Percentiles rank a stretch among this genome's conserved stretches.
Evolutionary conservation across 306 rosid species (phyloP).

Genomic region (Alnus rubra): DNA sequence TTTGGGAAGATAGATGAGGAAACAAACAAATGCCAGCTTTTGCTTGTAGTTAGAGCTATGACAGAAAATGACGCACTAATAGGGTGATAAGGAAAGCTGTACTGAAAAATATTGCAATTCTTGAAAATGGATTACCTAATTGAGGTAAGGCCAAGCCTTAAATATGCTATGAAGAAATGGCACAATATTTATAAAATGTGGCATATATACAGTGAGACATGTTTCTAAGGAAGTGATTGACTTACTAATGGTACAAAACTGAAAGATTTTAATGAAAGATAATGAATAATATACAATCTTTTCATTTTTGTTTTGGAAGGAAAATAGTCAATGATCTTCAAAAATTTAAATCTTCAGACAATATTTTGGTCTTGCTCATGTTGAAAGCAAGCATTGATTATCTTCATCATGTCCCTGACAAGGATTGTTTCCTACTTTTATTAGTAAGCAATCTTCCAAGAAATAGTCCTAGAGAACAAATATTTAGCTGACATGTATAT

Average conservation of each 20-base stretch:
- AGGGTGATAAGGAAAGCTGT: background rate
- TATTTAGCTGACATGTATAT: background rate
- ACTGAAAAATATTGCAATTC: background rate
- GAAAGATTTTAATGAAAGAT: background rate
- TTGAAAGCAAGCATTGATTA: background rate
- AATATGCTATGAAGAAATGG: background rate
- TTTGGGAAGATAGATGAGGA: background rate
- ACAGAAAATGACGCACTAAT: background rate
- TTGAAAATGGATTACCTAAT: background rate
- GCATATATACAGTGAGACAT: background rate
- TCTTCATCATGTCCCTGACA: constrained; percentile 3
- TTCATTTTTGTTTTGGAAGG: background rate
- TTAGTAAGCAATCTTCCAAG: constrained; percentile 9
- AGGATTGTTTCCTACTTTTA: constrained; percentile 6
- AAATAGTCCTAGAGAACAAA: constrained; percentile 2
- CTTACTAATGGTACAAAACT: background rate
- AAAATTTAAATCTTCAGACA: background rate
- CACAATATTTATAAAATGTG: background rate
- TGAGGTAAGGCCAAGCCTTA: background rate
- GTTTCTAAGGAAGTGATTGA: background rate
- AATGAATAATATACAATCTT: background rate
- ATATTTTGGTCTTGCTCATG: background rate
- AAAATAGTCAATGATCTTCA: background rate
- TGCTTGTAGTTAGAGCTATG: background rate
- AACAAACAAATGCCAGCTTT: background rate